Evolutionary conservation across 1,139 yeast species (phyloP), one percentile per base, ranked within the genome.

Genomic region (Blastobotrys ciferrii): DNA sequence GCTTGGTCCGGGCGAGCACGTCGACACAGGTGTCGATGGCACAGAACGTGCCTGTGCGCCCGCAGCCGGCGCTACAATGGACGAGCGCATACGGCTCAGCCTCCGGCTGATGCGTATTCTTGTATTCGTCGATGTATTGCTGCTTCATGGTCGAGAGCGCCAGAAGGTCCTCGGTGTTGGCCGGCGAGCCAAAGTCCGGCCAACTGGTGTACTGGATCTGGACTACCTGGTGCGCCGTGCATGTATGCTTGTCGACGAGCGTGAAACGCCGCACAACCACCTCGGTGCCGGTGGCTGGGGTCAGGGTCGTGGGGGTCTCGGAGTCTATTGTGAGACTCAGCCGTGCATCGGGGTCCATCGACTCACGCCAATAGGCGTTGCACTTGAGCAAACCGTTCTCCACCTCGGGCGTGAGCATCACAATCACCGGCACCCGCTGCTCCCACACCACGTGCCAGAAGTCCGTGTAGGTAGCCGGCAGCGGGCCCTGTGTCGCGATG

Each of bases 1-100:
- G 48, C 30, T 23, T 41, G 40, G 37, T 32, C 5, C 42, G 57
- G 11, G 54, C 62, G 18, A 51, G 50, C 9, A 79, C 64, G 53
- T 77, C 80, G 32, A 83, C 62, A 20, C 85, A 70, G 13, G 84
- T 73, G 65, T 87, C 96, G 33, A 86, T 74, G 0, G 94, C 76
- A 51, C 89, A 83, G 55, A 87, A 84, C 0, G 91, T 87, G 1
- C 96, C 96, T 0, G 96, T 87, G 56, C 96, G 77, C 2, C 96
- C 96, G 67, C 96, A 87, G 0, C 96, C 96, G 0, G 96, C 96
- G 3, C 91, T 82, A 64, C 96, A 87, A 65, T 88, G 96, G 7
- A 87, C 87, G 25, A 86, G 66, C 1, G 86, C 83, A 23, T 47
- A 32, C 3, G 60, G 60, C 32, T 57, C 56, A 15, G 46, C 44